phyloP scores from a whole-genome alignment of 129 eudicot genomes.

The Artemisia annua region DNA sequence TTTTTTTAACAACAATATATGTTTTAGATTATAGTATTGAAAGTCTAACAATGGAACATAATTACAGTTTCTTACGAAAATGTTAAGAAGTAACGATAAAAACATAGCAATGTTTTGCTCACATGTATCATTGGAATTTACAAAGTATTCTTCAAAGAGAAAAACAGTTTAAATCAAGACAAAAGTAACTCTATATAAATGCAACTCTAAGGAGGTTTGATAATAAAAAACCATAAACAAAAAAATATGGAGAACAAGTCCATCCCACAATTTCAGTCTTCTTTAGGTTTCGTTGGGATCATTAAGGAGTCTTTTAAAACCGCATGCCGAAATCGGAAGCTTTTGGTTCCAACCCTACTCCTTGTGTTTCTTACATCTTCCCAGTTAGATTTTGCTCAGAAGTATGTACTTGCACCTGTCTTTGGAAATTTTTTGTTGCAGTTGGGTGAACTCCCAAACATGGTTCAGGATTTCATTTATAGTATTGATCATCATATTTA shows the following conservation, averaged over 20 bases:
- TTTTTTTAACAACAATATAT: background rate
- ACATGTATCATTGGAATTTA: background rate
- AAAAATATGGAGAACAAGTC: constrained; percentile 22
- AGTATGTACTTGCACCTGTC: constrained; percentile 4
- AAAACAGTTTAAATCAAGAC: too few species aligned
- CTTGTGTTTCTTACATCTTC: constrained; percentile 38
- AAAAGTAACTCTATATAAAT: constrained; percentile 6
- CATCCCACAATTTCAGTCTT: constrained; percentile 17
- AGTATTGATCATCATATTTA: background rate
- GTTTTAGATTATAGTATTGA: background rate
- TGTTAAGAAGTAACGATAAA: background rate
- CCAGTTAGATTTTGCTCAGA: constrained; percentile 19
- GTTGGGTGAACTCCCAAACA: constrained; percentile 10
- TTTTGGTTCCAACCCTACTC: constrained; percentile 28
- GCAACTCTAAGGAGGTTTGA: background rate
- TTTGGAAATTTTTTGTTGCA: constrained; percentile 3
- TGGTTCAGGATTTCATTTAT: constrained; percentile 15
- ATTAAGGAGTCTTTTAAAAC: constrained; percentile 37
- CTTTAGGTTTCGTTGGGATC: constrained; percentile 40
- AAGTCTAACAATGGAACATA: constrained; percentile 22
- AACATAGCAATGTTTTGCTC: background rate
- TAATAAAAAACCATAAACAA: background rate
- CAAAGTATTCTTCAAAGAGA: too few species aligned
- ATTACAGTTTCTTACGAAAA: background rate
- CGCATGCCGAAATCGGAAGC: constrained; percentile 28